phyloP scores from a whole-genome alignment of 495 filamentous ascomycete species.

The Aspergillus wentii region DNA sequence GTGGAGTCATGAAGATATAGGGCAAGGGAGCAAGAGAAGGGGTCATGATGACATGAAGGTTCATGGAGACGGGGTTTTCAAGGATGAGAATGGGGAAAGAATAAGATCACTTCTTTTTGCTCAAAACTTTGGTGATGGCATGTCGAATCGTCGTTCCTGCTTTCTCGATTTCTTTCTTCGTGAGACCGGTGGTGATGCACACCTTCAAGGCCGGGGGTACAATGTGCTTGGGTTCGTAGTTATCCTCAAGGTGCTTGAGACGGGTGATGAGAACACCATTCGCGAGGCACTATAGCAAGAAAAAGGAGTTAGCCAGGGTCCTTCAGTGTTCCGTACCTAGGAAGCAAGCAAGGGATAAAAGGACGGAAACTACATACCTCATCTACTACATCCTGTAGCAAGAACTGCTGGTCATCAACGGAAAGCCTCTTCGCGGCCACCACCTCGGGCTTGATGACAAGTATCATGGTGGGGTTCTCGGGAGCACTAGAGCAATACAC shows the following conservation, averaged over 20 bases:
- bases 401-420: slow-evolving; percentile 70
- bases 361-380: slow-evolving; percentile 57
- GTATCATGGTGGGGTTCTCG: slow-evolving; percentile 82
- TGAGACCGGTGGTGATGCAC: slow-evolving; percentile 79
- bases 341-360: slow-evolving; percentile 9
- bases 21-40: slow-evolving; percentile 5
- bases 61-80: slow-evolving; percentile 9
- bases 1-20: slow-evolving; percentile 1
- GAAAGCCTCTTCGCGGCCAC: slow-evolving; percentile 62
- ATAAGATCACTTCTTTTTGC: slow-evolving; percentile 39
- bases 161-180: slow-evolving; percentile 92
- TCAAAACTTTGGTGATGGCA: slow-evolving; percentile 85
- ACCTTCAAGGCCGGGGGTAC: slow-evolving; percentile 81
- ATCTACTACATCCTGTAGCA: slow-evolving; percentile 88
- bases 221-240: slow-evolving; percentile 57
- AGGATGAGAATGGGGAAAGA: slow-evolving; percentile 5
- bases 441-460: slow-evolving; percentile 82
- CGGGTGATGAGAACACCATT: slow-evolving; percentile 87
- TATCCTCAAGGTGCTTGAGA: slow-evolving; percentile 69
- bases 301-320: no score
- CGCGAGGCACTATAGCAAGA: slow-evolving; percentile 52
- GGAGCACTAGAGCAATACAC: slow-evolving; percentile 72
- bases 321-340: no score
- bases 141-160: slow-evolving; percentile 83
- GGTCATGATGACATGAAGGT: slow-evolving; percentile 20